Base-by-base conservation (phyloP, 116 monocot species). In the Papilionanthe hybrid region DNA sequence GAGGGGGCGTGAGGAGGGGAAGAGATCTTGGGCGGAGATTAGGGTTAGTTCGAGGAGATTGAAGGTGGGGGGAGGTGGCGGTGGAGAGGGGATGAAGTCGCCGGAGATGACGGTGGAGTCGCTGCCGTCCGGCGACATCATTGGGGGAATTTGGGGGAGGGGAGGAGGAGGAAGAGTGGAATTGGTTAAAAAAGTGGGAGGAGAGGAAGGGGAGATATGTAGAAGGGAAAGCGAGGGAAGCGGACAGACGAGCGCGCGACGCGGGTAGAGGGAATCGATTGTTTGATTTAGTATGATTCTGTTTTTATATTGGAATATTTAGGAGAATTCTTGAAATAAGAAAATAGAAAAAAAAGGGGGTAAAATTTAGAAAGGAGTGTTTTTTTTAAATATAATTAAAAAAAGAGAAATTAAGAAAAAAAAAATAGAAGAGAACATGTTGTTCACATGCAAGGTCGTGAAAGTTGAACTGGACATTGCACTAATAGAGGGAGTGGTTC, bases 11-110 rank as follows among this genome's bases (percentile, higher is more conserved):
- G 81, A 19, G 18, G 75, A 25, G 5, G 60, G 78, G 76, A 78
- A 55, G 30, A 89, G 81, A 72, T 92, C 84, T 75, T 95, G 95
- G 22, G 89, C 95, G 7, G 95, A 95, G 83, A 95, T 90, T 42
- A 95, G 57, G 76, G 81, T 92, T 27, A 95, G 28, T 56, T 95
- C 95, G 7, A 95, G 81, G 32, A 91, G 81, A 48, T 89, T 89
- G 81, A 72, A 83, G 0, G 80, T 76, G 27, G 57, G 29, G 9
- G 60, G 80, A 5, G 71, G 79, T 17, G 53, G 17, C 53, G 18
- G 1, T 53, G 53, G 18, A 5, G 71, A 60, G 15, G 78, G 44
- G 1, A 63, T 53, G 42, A 15, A 57, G 45, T 29, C 60, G 69
- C 4, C 27, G 25, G 19, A 41, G 69, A 5, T 23, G 79, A 15